Conservation (phyloP, 2,329 filamentous ascomycete genomes). For the Fusarium irregulare region DNA sequence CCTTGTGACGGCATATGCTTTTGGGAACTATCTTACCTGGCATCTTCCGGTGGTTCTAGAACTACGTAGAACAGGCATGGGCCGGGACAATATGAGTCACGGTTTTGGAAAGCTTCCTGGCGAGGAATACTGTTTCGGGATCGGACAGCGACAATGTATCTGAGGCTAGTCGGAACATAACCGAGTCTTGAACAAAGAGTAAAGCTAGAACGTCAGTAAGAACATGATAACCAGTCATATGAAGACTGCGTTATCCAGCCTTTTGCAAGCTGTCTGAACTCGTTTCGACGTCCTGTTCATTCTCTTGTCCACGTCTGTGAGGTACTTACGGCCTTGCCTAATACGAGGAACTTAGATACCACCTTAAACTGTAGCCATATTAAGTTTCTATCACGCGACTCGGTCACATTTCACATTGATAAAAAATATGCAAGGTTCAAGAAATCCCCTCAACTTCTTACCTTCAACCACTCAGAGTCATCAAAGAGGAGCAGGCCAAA, state of each 20-base stretch:
- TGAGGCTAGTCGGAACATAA: neutral
- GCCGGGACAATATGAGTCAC: too few relatives aligned
- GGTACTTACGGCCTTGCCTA: neutral
- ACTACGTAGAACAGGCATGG: neutral
- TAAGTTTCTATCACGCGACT: neutral
- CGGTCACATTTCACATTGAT: accelerated
- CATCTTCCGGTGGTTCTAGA: neutral
- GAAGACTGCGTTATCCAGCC: too few relatives aligned
- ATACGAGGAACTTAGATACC: neutral
- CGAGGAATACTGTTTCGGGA: accelerated
- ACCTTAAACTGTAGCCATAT: neutral
- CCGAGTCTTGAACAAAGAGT: neutral
- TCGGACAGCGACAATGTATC: accelerated
- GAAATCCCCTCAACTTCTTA: accelerated
- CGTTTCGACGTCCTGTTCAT: neutral
- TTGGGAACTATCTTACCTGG: too few relatives aligned
- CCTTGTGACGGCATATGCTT: too few relatives aligned
- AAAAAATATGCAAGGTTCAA: neutral
- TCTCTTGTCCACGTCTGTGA: neutral
- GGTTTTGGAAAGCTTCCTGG: too few relatives aligned
- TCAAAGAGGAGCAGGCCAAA: neutral
- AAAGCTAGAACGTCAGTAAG: neutral
- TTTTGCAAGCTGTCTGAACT: too few relatives aligned
- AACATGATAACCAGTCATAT: neutral
- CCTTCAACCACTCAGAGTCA: neutral